Conservation (phyloP, 257 asterid genomes). For the Nicotiana attenuata region DNA sequence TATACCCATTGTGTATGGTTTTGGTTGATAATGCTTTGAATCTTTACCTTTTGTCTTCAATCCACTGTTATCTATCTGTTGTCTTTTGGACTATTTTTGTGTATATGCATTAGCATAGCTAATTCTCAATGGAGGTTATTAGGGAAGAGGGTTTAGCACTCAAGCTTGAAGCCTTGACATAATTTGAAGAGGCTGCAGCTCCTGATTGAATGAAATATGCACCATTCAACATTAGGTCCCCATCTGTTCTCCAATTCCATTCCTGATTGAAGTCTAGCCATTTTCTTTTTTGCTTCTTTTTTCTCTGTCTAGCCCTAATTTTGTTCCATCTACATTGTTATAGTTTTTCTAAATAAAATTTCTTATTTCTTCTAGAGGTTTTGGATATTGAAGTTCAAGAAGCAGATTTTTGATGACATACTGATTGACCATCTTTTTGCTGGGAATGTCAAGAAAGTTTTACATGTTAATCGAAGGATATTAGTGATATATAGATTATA, state of each 20-base stretch:
- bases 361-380: too few relatives aligned
- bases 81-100: background rate
- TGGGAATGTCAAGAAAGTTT: too few relatives aligned
- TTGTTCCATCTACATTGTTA: too few relatives aligned
- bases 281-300: background rate
- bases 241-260: constrained; percentile 64
- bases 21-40: constrained; percentile 10
- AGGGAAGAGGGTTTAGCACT: constrained; percentile 51
- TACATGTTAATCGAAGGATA: too few relatives aligned
- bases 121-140: constrained; percentile 21
- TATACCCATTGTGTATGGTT: background rate
- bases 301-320: too few relatives aligned
- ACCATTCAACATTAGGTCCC: constrained; percentile 20
- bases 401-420: too few relatives aligned
- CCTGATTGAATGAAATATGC: constrained; percentile 53
- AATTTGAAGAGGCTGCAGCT: constrained; percentile 38
- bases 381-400: too few relatives aligned
- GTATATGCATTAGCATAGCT: too few relatives aligned
- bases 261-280: background rate
- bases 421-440: too few relatives aligned
- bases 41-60: constrained; percentile 12
- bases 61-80: background rate
- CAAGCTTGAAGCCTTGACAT: constrained; percentile 58
- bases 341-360: too few relatives aligned
- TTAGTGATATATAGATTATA: too few relatives aligned